Base-by-base conservation (phyloP, 495 filamentous ascomycete species). In the Evansstolkia leycettana region DNA sequence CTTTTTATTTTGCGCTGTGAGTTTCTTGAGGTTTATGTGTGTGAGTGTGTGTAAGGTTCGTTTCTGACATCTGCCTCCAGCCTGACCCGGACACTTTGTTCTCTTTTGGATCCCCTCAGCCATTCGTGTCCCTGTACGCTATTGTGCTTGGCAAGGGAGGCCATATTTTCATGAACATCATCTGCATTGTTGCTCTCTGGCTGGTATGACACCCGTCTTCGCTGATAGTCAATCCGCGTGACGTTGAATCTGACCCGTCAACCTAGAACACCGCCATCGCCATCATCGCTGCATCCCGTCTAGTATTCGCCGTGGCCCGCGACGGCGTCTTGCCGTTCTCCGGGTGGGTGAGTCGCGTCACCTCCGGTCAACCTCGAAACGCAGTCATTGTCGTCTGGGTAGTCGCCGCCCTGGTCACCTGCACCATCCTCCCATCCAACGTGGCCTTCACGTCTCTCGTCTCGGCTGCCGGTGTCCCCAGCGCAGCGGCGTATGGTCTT, bases 291-390 rank as follows among this genome's bases (percentile, higher is more conserved):
- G 65, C 64, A n/a, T 73, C 68, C 20, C 67, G 69, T 27, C 58
- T 73, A 11, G 67, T 72, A 47, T 73, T 70, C 49, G 69, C 69
- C 24, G 66, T 73, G 16, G 68, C 69, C 27, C 62, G 69, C 28
- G 69, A 73, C 42, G 68, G 68, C 24, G 69, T 71, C 17, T 61
- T 73, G 16, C 69, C 69, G 3, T 72, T 72, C 54, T 70, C 68
- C 4, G 43, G 61, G 40, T 73, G 68, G 68, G 67, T 73, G 17
- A 64, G 65, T 20, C 44, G 49, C n/a, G 66, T 73, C 5, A 54
- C 70, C 14, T 43, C 55, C 26, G 69, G 66, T 38, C 65, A 72
- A 37, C 69, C 69, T 2, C 65, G 58, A 31, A 72, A 73, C 43
- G 69, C 69, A 15, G 63, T 72, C 24, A 68, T 67, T 33, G 66